These are phyloP conservation scores for Exophiala spinifera DNA, from an alignment of 2,329 filamentous ascomycete species.

Conservation along the genomic window DNA sequence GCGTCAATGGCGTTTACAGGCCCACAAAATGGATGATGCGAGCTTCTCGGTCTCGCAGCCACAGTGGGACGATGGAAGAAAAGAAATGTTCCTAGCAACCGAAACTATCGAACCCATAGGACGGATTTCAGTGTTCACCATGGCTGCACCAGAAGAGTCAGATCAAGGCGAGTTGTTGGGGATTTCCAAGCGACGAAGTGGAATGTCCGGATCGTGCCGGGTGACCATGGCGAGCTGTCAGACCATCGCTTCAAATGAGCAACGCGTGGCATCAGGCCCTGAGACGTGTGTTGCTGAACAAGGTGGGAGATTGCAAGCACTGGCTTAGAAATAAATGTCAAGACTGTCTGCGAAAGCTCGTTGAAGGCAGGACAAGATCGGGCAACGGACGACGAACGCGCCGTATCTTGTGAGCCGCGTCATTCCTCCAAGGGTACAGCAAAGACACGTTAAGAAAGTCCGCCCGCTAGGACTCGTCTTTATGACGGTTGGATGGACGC, in stretches of 20 bases:
- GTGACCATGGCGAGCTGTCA: background rate
- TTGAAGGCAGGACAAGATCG: background rate
- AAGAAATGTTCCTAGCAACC: background rate
- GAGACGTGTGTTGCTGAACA: too few species aligned
- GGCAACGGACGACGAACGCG: background rate
- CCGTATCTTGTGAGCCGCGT: background rate
- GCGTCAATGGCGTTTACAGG: constrained; percentile 14
- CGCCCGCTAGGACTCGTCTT: too few species aligned
- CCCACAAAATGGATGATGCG: constrained; percentile 11
- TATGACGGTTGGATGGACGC: too few species aligned
- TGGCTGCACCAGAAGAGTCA: background rate
- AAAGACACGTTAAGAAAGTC: too few species aligned
- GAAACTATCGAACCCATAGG: background rate
- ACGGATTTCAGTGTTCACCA: background rate
- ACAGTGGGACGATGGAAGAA: constrained; percentile 5
- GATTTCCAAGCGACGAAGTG: background rate
- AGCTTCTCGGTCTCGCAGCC: constrained; percentile 1
- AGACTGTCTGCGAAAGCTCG: background rate
- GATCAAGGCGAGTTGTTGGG: background rate
- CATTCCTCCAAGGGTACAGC: too few species aligned
- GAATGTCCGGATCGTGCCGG: background rate
- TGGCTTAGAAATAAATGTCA: background rate
- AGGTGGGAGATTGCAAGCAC: background rate
- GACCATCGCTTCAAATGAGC: background rate
- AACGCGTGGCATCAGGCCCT: background rate